Evolutionary conservation across 768 basidiomycete genomes (phyloP), one percentile per base, ranked within the genome.

Genomic region (Amanita muscaria): DNA sequence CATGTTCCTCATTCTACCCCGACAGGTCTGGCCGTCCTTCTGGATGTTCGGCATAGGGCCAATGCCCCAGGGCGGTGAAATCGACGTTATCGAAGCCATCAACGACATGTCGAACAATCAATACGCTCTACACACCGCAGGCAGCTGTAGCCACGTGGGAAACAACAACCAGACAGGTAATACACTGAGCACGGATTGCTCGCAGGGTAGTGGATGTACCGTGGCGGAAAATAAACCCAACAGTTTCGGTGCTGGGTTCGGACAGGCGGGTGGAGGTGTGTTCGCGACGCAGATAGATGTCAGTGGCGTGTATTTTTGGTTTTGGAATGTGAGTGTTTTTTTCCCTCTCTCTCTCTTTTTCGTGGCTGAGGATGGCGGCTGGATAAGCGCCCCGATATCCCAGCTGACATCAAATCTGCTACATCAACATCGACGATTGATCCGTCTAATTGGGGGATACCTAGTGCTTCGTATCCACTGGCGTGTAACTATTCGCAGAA

Each of bases 51-150:
- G 67, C 24, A 59, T 62, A 16, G 56, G 58, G 16, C 50, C 52
- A 27, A 74, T 72, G 74, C 74, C 74, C 3, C 43, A 55, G 5
- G 63, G 61, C 6, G 74, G 74, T 30, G 73, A 76, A 56, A 74
- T 76, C 27, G 74, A 76, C 53, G 84, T 88, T 24, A 77, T 92
- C 44, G 91, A 93, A 60, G 84, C 77, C 8, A 86, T 92, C 50
- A 92, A 94, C 62, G 53, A 73, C 40, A 76, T 80, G 61, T 61
- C 64, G 6, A 64, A 69, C 50, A 88, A 88, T 52, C 86, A 88
- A 56, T 77, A 84, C 64, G 75, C 88, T 0, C 63, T 92, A n/a
- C 90, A 92, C 57, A 83, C 87, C 0, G 70, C 58, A 0, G 56
- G 55, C 3, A 71, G 71, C 3, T 74, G 71, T 51, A 49, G 56